phyloP scores from a whole-genome alignment of 1,284 basidiomycete species.

The Flammula alnicola region DNA sequence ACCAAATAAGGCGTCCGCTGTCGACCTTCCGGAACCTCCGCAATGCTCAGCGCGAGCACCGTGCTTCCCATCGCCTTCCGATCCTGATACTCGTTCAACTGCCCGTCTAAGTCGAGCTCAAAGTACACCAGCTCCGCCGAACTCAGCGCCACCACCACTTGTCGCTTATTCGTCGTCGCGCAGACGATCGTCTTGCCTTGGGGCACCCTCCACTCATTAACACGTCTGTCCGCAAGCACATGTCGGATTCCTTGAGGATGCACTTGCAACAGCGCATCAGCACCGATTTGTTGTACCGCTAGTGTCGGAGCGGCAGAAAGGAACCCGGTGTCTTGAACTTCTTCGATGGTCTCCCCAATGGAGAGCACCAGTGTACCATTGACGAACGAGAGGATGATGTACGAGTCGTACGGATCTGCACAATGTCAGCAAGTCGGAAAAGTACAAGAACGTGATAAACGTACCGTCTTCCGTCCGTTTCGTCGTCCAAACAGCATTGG shows the following conservation, averaged over 20 bases:
- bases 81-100: conserved; percentile 98
- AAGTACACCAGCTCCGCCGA: conserved; percentile 96
- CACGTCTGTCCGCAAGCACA: conserved; percentile 84
- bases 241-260: conserved; percentile 95
- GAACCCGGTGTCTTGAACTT: conserved; percentile 97
- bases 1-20: conserved; percentile 94
- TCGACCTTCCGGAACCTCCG: conserved; percentile 92
- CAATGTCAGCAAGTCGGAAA: conserved; percentile 10
- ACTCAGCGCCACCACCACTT: conserved; percentile 92
- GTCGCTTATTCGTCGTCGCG: conserved; percentile 93
- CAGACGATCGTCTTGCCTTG: conserved; percentile 85
- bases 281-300: conserved; percentile 95
- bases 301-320: conserved; percentile 92
- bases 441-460: conserved; percentile 28
- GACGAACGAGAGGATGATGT: conserved; percentile 95
- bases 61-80: conserved; percentile 97
- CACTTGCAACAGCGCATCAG: conserved; percentile 90
- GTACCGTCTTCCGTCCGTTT: conserved; percentile 85
- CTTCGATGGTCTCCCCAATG: conserved; percentile 96
- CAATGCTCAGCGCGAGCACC: conserved; percentile 91
- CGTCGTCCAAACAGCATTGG: conserved; percentile 96
- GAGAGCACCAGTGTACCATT: conserved; percentile 95
- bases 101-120: conserved; percentile 93
- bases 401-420: conserved; percentile 87
- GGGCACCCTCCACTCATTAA: conserved; percentile 93